These are phyloP conservation scores for Grifola frondosa DNA, from an alignment of 1,284 basidiomycete species.

Conservation along the genomic window DNA sequence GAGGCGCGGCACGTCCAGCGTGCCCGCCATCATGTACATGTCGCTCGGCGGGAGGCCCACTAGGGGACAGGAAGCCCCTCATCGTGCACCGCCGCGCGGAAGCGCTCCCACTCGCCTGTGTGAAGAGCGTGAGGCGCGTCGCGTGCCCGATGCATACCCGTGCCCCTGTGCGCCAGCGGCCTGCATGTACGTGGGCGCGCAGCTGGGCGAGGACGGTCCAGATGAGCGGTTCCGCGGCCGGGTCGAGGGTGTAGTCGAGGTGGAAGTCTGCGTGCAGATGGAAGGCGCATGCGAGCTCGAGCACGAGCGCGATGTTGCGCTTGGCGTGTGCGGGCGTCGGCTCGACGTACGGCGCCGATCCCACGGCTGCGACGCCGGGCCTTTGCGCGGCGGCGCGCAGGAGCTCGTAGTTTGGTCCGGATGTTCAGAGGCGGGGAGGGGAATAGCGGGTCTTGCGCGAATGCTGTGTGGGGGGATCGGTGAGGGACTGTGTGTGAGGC, in stretches of 20 bases:
- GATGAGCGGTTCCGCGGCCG: slow-evolving; percentile 49
- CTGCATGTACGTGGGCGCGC: slow-evolving; percentile 20
- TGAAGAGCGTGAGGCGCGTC: slow-evolving; percentile 55
- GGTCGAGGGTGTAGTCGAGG: slow-evolving; percentile 63
- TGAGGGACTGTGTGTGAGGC: background rate
- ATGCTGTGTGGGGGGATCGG: slow-evolving; percentile 38
- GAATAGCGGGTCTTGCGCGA: slow-evolving; percentile 64
- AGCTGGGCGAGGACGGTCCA: slow-evolving; percentile 49
- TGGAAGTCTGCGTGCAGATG: slow-evolving; percentile 58
- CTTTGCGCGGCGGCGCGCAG: slow-evolving; percentile 39
- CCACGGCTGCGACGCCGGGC: slow-evolving; percentile 47
- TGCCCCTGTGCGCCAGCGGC: slow-evolving; percentile 21
- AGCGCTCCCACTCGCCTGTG: slow-evolving; percentile 43
- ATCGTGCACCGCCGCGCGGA: slow-evolving; percentile 30
- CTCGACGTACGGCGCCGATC: slow-evolving; percentile 67
- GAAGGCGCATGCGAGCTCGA: slow-evolving; percentile 44
- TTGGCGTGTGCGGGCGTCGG: slow-evolving; percentile 44
- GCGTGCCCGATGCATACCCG: slow-evolving; percentile 60
- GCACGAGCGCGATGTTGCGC: slow-evolving; percentile 52
- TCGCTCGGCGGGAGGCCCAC: slow-evolving; percentile 63
- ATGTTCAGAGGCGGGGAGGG: slow-evolving; percentile 28
- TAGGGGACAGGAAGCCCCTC: slow-evolving; percentile 46
- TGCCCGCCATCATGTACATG: slow-evolving; percentile 66
- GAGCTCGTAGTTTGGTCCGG: slow-evolving; percentile 47
- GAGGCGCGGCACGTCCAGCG: slow-evolving; percentile 51